Conservation (phyloP, 169 alveolate species). For the Theileria orientalis region DNA sequence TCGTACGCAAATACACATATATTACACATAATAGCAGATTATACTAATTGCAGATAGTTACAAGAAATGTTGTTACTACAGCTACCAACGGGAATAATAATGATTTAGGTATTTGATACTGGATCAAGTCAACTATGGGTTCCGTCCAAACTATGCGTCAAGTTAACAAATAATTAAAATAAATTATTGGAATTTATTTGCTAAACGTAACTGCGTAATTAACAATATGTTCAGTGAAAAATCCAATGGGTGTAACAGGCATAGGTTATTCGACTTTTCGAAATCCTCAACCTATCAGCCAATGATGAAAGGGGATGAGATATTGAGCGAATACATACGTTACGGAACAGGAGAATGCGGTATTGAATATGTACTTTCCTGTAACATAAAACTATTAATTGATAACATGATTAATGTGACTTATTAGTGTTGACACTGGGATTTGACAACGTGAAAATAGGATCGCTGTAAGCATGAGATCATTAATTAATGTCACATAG, state of each 20-base stretch:
- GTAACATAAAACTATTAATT: not conserved
- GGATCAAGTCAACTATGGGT: conserved; percentile 88
- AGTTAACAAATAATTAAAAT: conserved; percentile 5
- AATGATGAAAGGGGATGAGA: conserved; percentile 14
- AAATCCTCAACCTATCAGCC: conserved; percentile 73
- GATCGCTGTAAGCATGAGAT: conserved; percentile 54
- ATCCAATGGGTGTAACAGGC: conserved; percentile 85
- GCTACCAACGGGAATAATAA: not conserved
- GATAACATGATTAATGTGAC: not conserved
- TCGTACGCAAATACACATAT: conserved; percentile 58
- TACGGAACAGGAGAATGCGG: conserved; percentile 81
- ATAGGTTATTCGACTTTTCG: conserved; percentile 78
- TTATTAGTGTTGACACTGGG: conserved; percentile 70
- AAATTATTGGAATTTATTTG: not conserved
- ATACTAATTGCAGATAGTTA: no score
- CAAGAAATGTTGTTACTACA: no score
- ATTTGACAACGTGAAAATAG: conserved; percentile 69
- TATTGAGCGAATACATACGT: conserved; percentile 66
- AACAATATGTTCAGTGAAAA: not conserved
- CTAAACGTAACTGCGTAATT: not conserved
- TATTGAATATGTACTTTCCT: not conserved
- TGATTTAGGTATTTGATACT: conserved; percentile 80
- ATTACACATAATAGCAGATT: not conserved
- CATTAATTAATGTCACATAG: conserved; percentile 42
- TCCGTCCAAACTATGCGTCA: conserved; percentile 81